A percentile compares a stretch with the other conserved stretches of the same genome.
phyloP scores from a whole-genome alignment of 2,329 filamentous ascomycete species.

The Xylariaceae sp. region DNA sequence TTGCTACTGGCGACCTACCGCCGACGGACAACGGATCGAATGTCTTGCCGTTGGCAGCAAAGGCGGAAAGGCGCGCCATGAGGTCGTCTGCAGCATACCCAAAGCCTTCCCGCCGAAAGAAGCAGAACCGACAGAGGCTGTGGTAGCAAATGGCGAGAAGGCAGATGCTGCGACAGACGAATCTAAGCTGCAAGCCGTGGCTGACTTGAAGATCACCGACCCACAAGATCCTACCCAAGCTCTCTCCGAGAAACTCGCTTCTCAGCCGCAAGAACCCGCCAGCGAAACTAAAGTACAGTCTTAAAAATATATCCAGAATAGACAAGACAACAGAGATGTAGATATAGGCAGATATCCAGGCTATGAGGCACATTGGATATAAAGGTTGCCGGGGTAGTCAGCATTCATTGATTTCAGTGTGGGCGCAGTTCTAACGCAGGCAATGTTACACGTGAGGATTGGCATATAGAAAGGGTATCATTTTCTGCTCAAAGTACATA shows the following conservation, averaged over 20 bases:
- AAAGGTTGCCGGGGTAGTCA: too few relatives aligned
- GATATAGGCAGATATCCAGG: too few relatives aligned
- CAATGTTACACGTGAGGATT: not conserved
- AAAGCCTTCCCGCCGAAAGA: constrained; percentile 38
- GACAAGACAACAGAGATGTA: too few relatives aligned
- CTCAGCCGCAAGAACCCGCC: not conserved
- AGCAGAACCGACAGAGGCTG: not conserved
- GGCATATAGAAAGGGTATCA: constrained; percentile 11
- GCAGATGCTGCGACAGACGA: constrained; percentile 6
- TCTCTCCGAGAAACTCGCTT: not conserved
- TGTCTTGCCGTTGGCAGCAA: constrained; percentile 53
- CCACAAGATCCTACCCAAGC: constrained; percentile 5
- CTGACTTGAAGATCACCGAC: constrained; percentile 11
- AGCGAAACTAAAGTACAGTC: not conserved
- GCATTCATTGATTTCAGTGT: too few relatives aligned
- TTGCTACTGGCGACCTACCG: constrained; percentile 53
- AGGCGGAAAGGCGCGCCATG: constrained; percentile 43
- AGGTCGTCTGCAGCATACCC: constrained; percentile 51
- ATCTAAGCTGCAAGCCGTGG: constrained; percentile 13
- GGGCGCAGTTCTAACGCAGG: not conserved
- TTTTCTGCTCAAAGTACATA: not conserved
- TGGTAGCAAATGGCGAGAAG: constrained; percentile 2
- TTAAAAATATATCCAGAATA: too few relatives aligned
- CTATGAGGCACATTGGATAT: too few relatives aligned
- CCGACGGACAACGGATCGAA: constrained; percentile 45